These are phyloP conservation scores for Pichia sp. DNA, from an alignment of 1,139 yeast species.

Conservation along the genomic window DNA sequence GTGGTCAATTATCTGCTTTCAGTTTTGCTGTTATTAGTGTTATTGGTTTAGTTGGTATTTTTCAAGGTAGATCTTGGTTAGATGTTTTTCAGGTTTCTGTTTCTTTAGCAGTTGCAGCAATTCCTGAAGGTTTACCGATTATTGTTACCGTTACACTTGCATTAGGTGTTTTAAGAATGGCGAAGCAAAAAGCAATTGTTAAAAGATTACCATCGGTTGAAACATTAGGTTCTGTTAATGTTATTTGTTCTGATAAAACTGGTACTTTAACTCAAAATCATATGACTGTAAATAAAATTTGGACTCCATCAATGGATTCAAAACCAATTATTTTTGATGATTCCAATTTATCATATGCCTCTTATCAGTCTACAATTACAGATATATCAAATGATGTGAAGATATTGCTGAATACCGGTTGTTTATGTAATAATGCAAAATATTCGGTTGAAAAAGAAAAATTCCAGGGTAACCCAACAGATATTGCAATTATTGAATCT, in stretches of 20 bases:
- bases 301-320: conserved; percentile 62
- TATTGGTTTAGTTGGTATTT: conserved; percentile 77
- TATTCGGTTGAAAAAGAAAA: conserved; percentile 64
- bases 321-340: conserved; percentile 30
- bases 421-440: conserved; percentile 75
- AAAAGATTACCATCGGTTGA: conserved; percentile 92
- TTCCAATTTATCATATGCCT: conserved; percentile 47
- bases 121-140: conserved; percentile 95
- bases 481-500: conserved; percentile 78
- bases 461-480: conserved; percentile 88
- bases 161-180: conserved; percentile 92
- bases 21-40: conserved; percentile 82
- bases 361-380: conserved; percentile 37
- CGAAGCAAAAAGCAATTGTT: conserved; percentile 85
- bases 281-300: conserved; percentile 83
- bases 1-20: conserved; percentile 77
- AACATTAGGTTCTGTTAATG: conserved; percentile 91
- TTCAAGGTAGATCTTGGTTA: conserved; percentile 90
- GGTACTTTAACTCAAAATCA: conserved; percentile 93
- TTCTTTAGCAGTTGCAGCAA: conserved; percentile 94
- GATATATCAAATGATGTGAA: conserved; percentile 47
- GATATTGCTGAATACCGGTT: conserved; percentile 59
- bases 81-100: conserved; percentile 98
- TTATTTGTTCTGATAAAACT: conserved; percentile 90
- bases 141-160: conserved; percentile 96